Base-by-base conservation (phyloP, 1,284 basidiomycete species). In the Cystobasidium sp. region DNA sequence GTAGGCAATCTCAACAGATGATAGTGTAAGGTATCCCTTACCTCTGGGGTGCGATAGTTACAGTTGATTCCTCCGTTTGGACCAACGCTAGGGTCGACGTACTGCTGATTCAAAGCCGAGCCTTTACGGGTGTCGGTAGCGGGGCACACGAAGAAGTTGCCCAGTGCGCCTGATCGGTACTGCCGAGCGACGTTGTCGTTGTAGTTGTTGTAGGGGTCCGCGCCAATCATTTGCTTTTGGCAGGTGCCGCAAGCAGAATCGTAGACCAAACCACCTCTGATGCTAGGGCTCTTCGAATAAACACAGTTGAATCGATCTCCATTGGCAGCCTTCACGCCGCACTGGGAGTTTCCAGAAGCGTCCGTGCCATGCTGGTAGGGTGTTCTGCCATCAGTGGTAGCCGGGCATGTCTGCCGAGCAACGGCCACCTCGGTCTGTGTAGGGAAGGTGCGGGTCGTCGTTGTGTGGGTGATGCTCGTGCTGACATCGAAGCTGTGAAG, bases 41-140 rank as follows among this genome's bases (percentile, higher is more conserved):
- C 59, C 59, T 62, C 37, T 18, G 59, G 59, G 5, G 37, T 62
- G 59, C 59, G 59, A 31, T 62, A 62, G 59, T 62, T 62, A 31
- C 59, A 62, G 47, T 65, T 65, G 63, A 65, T 65, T 31, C 63
- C 63, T 44, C 63, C 63, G 63, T 65, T 65, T 31, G 63, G 63
- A 37, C 63, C 63, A 44, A 65, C 63, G 22, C 47, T 46, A 12
- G 63, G 63, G 31, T 65, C 63, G 46, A 65, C 63, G 31, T 65
- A 65, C 14, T 65, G 63, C 46, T 43, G 31, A 16, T 65, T 65
- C 12, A 65, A 43, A 10, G 37, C 12, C 14, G 63, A 65, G 20
- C 41, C 63, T 31, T n/a, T 16, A 6, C 63, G 63, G 3, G 63
- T 44, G 31, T 65, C 63, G 44, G 63, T 65, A 65, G 63, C 39